Evolutionary conservation across 768 basidiomycete species (phyloP).

Genomic region (Cystobasidium onofrii): DNA sequence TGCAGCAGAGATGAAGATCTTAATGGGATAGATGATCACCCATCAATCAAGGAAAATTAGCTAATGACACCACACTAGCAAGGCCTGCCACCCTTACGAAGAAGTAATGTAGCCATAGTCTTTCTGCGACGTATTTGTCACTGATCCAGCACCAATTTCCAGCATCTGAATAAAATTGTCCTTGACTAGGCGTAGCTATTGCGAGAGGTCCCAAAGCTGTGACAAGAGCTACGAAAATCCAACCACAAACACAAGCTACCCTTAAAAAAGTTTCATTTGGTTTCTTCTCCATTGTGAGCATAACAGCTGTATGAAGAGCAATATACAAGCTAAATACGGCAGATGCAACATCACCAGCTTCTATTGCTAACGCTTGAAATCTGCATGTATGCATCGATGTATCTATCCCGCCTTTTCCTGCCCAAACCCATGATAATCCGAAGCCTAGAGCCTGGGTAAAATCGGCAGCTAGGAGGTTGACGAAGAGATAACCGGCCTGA

Average conservation of each 20-base stretch:
- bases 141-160: constrained; percentile 36
- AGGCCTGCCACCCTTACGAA: constrained; percentile 26
- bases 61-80: too few relatives aligned
- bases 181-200: constrained; percentile 5
- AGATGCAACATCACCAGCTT: constrained; percentile 29
- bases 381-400: not conserved
- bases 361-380: constrained; percentile 21
- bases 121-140: not conserved
- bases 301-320: constrained; percentile 15
- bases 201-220: constrained; percentile 29
- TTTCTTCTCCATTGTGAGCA: constrained; percentile 13
- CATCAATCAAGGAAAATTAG: constrained; percentile 1
- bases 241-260: not conserved
- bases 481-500: constrained; percentile 19
- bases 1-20: constrained; percentile 23
- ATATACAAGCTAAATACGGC: constrained; percentile 18
- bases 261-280: constrained; percentile 1
- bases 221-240: constrained; percentile 19
- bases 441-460: constrained; percentile 30
- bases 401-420: not conserved
- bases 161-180: constrained; percentile 18
- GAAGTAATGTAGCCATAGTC: constrained; percentile 31
- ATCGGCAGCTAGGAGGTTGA: constrained; percentile 23
- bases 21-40: constrained; percentile 7
- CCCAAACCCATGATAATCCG: constrained; percentile 18